phyloP scores from a whole-genome alignment of 805 yeast species.

The Wickerhamomyces alni region DNA sequence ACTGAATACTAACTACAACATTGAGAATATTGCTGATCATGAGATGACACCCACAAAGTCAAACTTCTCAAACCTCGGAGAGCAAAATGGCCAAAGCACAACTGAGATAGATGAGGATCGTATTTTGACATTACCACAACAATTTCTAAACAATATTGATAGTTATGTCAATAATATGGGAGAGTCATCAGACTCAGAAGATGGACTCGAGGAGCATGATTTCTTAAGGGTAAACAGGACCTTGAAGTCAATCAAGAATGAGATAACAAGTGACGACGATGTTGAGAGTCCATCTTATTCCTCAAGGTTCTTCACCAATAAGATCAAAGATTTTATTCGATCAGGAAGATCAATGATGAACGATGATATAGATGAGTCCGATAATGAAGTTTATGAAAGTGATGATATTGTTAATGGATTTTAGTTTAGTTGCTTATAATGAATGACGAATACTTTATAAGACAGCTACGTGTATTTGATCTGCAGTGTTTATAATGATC shows the following conservation, averaged over 20 bases:
- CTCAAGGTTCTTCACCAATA: conserved; percentile 11
- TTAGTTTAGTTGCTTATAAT: too few relatives aligned
- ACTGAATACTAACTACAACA: conserved; percentile 20
- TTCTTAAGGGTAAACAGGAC: conserved; percentile 18
- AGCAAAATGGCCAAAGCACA: too few relatives aligned
- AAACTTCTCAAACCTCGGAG: neutral
- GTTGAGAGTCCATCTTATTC: neutral
- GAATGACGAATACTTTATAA: too few relatives aligned
- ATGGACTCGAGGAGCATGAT: conserved; percentile 19
- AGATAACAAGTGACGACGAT: conserved; percentile 8
- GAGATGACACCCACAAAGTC: neutral
- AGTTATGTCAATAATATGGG: conserved; percentile 19
- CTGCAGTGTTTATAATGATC: too few relatives aligned
- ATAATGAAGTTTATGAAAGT: conserved; percentile 7
- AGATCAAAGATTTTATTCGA: conserved; percentile 14
- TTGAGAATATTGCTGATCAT: conserved; percentile 8
- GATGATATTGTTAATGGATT: conserved; percentile 16
- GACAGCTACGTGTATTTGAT: too few relatives aligned
- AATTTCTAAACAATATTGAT: conserved; percentile 23
- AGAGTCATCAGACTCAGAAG: conserved; percentile 14
- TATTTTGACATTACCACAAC: conserved; percentile 22
- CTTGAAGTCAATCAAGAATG: conserved; percentile 6
- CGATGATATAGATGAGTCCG: conserved; percentile 7
- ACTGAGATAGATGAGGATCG: conserved; percentile 1
- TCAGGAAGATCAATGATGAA: conserved; percentile 6